These are phyloP conservation scores for Shiraia bambusicola DNA, from an alignment of 2,329 filamentous ascomycete genomes.

Conservation along the genomic window DNA sequence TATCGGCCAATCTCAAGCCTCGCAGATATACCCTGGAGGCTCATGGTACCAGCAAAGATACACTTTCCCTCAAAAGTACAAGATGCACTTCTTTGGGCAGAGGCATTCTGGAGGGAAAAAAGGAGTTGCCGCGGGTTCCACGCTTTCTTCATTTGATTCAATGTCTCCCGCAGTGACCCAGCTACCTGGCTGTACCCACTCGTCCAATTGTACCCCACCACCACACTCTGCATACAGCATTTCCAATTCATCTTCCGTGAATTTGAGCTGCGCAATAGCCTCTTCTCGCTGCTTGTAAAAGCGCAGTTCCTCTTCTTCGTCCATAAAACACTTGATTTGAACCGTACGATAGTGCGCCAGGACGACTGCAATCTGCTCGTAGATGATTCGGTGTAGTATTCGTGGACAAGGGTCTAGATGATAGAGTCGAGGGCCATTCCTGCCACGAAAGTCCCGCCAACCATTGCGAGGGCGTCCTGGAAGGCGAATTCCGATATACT, in stretches of 20 bases:
- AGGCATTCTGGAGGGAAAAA: slow-evolving; percentile 22
- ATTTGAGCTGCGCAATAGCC: slow-evolving; percentile 4
- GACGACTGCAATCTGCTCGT: slow-evolving; percentile 22
- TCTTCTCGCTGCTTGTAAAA: slow-evolving; percentile 8
- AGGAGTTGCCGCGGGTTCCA: background rate
- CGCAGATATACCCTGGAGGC: background rate
- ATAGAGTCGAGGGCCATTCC: slow-evolving; percentile 18
- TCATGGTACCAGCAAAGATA: background rate
- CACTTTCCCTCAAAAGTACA: background rate
- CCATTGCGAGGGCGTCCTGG: slow-evolving; percentile 8
- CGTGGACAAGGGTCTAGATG: slow-evolving; percentile 26
- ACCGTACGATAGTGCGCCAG: slow-evolving; percentile 13
- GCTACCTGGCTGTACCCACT: slow-evolving; percentile 2
- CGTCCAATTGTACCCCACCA: slow-evolving; percentile 18
- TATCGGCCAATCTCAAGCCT: no score
- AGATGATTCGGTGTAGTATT: slow-evolving; percentile 25
- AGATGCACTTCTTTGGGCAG: slow-evolving; percentile 10
- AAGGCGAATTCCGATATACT: slow-evolving; percentile 20
- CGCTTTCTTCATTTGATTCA: background rate
- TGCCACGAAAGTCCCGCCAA: slow-evolving; percentile 4
- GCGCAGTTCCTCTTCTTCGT: slow-evolving; percentile 14
- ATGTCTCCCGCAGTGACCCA: background rate
- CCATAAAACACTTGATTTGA: slow-evolving; percentile 20
- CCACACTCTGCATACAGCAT: slow-evolving; percentile 19
- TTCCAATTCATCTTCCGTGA: slow-evolving; percentile 12